Evolutionary conservation across 2,329 filamentous ascomycete genomes (phyloP).

Genomic region (Huntiella savannae): DNA sequence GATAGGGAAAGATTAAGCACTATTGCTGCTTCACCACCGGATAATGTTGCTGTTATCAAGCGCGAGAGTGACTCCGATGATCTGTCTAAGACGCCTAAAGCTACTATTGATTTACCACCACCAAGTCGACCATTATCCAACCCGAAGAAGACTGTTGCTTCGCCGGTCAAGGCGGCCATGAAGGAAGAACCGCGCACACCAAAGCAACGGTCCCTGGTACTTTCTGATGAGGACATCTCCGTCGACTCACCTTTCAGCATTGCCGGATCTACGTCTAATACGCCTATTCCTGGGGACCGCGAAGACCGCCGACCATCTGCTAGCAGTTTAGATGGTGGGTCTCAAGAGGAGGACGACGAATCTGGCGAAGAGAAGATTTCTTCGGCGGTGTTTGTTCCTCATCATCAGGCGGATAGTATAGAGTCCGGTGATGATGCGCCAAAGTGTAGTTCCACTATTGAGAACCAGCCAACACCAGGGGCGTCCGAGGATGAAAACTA

Average conservation of each 20-base stretch:
- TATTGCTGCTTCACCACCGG: constrained; percentile 5
- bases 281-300: constrained; percentile 3
- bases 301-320: constrained; percentile 20
- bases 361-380: constrained; percentile 73
- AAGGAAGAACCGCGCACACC: constrained; percentile 1
- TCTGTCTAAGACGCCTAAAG: constrained; percentile 8
- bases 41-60: background rate
- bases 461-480: constrained; percentile 8
- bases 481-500: constrained; percentile 19
- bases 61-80: background rate
- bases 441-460: background rate
- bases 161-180: background rate
- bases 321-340: constrained; percentile 21
- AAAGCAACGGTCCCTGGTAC: constrained; percentile 1
- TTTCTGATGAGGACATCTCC: constrained; percentile 3
- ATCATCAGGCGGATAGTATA: constrained; percentile 27
- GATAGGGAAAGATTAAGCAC: constrained; percentile 6
- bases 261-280: constrained; percentile 3
- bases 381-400: constrained; percentile 67
- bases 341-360: constrained; percentile 28
- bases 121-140: background rate
- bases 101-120: background rate
- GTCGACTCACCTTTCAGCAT: constrained; percentile 9
- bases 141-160: background rate
- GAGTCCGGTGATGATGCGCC: constrained; percentile 1